phyloP scores from a whole-genome alignment of 306 rosid genomes.

The Bauhinia variegata region DNA sequence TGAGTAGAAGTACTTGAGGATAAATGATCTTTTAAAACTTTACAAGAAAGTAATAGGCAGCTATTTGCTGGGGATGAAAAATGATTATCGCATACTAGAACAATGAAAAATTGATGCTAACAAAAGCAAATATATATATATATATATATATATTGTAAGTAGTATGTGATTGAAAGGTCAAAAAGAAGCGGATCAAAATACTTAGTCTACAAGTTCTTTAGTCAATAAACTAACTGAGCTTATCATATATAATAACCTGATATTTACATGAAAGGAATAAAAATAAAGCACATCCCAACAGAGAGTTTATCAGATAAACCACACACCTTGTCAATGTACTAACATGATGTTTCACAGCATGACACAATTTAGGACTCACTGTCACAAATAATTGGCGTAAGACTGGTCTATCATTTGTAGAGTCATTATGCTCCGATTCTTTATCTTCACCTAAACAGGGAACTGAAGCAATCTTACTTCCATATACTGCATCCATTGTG shows the following conservation, averaged over 20 bases:
- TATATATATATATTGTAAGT: too few relatives aligned
- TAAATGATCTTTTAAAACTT: not conserved
- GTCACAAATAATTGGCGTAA: conserved; percentile 77
- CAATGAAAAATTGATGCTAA: too few relatives aligned
- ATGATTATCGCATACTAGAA: too few relatives aligned
- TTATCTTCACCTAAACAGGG: conserved; percentile 30
- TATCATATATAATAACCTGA: too few relatives aligned
- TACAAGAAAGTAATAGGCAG: too few relatives aligned
- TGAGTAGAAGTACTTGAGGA: not conserved
- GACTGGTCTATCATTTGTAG: conserved; percentile 33
- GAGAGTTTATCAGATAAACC: not conserved
- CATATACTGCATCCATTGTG: conserved; percentile 41
- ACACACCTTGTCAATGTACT: conserved; percentile 66
- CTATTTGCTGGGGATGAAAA: too few relatives aligned
- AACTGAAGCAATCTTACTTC: not conserved
- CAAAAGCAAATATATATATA: conserved; percentile 11
- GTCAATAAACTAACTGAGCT: too few relatives aligned
- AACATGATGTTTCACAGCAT: conserved; percentile 69
- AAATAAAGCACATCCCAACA: not conserved
- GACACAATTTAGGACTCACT: conserved; percentile 77
- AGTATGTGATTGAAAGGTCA: too few relatives aligned
- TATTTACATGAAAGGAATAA: not conserved
- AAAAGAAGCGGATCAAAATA: too few relatives aligned
- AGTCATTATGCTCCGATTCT: conserved; percentile 22
- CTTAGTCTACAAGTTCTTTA: too few relatives aligned